Percentiles rank a stretch among this genome's conserved stretches.
phyloP scores from a whole-genome alignment of 768 basidiomycete species.

The Lentinula sp. region DNA sequence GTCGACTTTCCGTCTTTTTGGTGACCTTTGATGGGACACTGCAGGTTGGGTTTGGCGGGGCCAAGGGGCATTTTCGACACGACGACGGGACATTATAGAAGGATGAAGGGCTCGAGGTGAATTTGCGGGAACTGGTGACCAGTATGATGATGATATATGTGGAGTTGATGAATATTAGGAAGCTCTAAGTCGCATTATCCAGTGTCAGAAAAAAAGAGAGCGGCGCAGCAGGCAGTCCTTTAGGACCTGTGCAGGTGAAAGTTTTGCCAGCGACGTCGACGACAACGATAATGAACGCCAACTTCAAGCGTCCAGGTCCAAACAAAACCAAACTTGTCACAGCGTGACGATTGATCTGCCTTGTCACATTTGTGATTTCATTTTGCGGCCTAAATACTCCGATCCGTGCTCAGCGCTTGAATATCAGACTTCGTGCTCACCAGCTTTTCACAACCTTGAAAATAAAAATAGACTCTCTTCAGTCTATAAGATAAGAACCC shows the following conservation, averaged over 20 bases:
- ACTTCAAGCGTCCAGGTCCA: background rate
- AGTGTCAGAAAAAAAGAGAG: constrained; percentile 9
- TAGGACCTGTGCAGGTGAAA: constrained; percentile 11
- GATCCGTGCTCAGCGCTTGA: background rate
- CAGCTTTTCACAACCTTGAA: background rate
- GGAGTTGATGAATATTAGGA: constrained; percentile 11
- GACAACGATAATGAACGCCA: constrained; percentile 12
- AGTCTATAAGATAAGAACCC: no score
- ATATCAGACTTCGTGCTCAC: background rate
- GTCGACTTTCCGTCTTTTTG: constrained; percentile 24
- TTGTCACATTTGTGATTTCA: background rate
- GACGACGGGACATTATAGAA: constrained; percentile 29
- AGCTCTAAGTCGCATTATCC: constrained; percentile 26
- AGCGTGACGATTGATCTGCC: background rate
- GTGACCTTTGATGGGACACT: constrained; percentile 14
- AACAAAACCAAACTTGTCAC: background rate
- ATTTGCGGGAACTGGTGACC: constrained; percentile 6
- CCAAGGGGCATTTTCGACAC: constrained; percentile 32
- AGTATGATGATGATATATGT: constrained; percentile 14
- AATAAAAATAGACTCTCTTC: background rate
- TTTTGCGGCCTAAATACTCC: background rate
- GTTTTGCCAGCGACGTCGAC: constrained; percentile 10
- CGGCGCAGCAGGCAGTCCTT: constrained; percentile 5
- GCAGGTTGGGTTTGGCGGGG: constrained; percentile 32
- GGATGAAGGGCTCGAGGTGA: constrained; percentile 16